phyloP scores from a whole-genome alignment of 2,329 filamentous ascomycete species.

The Rhytidhysteron rufulum region DNA sequence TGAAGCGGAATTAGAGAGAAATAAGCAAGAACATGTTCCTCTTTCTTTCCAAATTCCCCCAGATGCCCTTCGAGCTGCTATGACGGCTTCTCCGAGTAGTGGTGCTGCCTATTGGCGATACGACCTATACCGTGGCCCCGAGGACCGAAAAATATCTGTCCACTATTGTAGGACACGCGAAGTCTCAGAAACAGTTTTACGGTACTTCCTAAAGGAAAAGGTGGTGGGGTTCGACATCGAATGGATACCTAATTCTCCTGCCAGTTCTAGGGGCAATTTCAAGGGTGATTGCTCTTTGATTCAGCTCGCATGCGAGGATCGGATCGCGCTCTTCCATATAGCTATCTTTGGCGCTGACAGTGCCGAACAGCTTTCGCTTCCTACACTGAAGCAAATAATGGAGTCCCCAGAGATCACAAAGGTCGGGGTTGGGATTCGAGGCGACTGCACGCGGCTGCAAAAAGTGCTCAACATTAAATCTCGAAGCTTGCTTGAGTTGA shows the following conservation, averaged over 20 bases:
- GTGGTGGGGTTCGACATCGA: constrained; percentile 87
- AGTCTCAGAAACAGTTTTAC: constrained; percentile 64
- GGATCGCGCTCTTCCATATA: constrained; percentile 78
- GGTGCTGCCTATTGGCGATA: constrained; percentile 60
- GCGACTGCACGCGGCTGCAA: constrained; percentile 61
- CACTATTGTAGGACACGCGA: constrained; percentile 72
- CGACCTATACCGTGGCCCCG: constrained; percentile 58
- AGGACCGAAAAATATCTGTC: constrained; percentile 57
- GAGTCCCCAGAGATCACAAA: constrained; percentile 69
- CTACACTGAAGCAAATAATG: constrained; percentile 67
- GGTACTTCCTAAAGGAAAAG: constrained; percentile 64
- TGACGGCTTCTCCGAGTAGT: constrained; percentile 26
- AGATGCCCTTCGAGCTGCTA: constrained; percentile 21
- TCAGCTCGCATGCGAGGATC: constrained; percentile 73
- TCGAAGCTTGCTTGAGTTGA: constrained; percentile 73
- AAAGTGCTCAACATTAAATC: constrained; percentile 58
- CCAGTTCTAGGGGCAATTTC: constrained; percentile 48
- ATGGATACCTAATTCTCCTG: constrained; percentile 64
- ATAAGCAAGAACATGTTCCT: constrained; percentile 14
- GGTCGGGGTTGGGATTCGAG: constrained; percentile 68
- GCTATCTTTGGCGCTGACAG: constrained; percentile 45
- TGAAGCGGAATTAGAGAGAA: constrained; percentile 11
- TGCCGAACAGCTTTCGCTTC: constrained; percentile 58
- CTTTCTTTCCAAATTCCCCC: constrained; percentile 31
- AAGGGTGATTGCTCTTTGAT: constrained; percentile 81